Base-by-base conservation (phyloP, 1,139 yeast species). In the Zygosaccharomyces sapae region DNA sequence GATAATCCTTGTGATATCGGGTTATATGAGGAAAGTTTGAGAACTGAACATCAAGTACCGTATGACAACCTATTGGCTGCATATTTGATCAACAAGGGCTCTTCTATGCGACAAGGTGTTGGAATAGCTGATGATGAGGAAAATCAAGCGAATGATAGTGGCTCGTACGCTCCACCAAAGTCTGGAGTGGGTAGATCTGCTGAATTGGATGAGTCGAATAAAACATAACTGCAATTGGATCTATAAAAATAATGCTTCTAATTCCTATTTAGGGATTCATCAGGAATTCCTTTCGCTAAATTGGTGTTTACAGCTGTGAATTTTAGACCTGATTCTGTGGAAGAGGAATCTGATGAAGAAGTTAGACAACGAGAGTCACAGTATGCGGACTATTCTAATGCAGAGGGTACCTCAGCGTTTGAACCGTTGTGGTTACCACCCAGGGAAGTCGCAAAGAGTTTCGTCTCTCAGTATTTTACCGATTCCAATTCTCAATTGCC, bases 401-500 rank as follows among this genome's bases (percentile, higher is more conserved):
- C 55, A 2, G 58, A 52, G 25, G 46, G 49, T 1, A 46, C 54
- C 7, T 18, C 46, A 2, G 47, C 52, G 41, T 53, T 55, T 35
- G 56, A 61, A 37, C 47, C 55, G 2, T 44, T 55, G 12, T 51
- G 50, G 38, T 64, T 89, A 33, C 96, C 96, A 0, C 77, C 87
- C 0, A 86, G 86, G 57, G 69, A 71, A 19, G 77, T 81, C 13
- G 96, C 96, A 0, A 80, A 84, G 56, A 74, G 74, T 46, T 75
- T 86, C 45, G 61, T 88, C n/a, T 75, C 78, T 42, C 72, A 80
- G 2, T 88, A 76, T 64, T 89, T 89, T 61, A 79, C 86, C 19
- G 92, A 85, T 57, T 79, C 92, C 13, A 88, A 88, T 62, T 72
- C 95, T 2, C 96, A 87, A 63, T 62, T 86, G 35, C 96, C 96